Evolutionary conservation across 768 basidiomycete genomes (phyloP), one percentile per base, ranked within the genome.

Genomic region (Naganishia vaughanmartiniae): DNA sequence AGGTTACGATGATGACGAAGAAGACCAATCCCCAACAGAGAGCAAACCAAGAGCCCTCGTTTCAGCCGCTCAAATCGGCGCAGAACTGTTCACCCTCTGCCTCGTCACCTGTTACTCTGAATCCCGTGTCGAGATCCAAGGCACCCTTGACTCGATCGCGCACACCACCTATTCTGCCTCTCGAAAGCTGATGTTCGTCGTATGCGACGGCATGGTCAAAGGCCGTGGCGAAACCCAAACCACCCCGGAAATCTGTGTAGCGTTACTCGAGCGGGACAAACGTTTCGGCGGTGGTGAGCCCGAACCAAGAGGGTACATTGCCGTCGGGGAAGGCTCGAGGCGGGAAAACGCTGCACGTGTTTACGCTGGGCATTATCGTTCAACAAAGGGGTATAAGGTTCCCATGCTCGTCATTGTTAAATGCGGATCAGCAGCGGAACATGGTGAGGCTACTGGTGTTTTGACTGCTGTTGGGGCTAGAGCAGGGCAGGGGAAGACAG

Each of bases 151-250:
- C 81, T 91, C 93, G 3, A 92, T 99, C 70, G 94, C 95, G 0
- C 83, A 82, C 46, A 97, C 96, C 4, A 89, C 86, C 4, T 99
- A 98, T 80, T 92, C 92, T 5, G 96, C 98, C 82, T 84, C 87
- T 51, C 85, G 96, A 70, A 99, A 99, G 79, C 84, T 99, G 26
- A 81, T 99, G 57, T 94, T 97, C 80, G 84, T 99, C 69, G 90
- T 99, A 14, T 93, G 93, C 56, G 96, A 99, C 80, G 96, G 96
- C 0, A 96, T 99, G 92, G 93, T 99, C 74, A 98, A 95, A 0
- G 96, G 96, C 39, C 90, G 89, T 4, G 96, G 96, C 42, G 96
- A 98, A 84, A 95, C 93, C 83, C 85, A 84, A 76, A 93, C 92
- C 73, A 99, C 96, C 9, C 96, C 96, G 9, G 96, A 99, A 80